These are phyloP conservation scores for Artomyces pyxidatus DNA, from an alignment of 768 basidiomycete genomes.

Conservation along the genomic window DNA sequence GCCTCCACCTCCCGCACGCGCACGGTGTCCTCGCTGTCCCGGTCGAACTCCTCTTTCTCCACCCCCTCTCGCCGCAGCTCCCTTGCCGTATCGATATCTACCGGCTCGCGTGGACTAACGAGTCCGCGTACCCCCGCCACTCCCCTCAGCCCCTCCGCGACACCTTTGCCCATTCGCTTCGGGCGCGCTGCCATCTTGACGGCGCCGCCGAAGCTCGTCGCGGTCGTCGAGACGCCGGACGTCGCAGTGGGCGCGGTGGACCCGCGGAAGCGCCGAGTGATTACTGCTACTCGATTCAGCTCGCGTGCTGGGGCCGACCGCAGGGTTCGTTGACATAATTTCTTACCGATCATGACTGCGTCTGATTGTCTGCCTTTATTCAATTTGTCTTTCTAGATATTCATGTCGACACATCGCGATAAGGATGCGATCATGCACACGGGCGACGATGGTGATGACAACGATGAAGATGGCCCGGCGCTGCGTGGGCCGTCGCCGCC, in stretches of 20 bases:
- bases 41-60: constrained; percentile 42
- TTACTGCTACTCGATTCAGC: constrained; percentile 84
- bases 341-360: neutral
- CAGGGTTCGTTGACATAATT: constrained; percentile 41
- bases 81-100: constrained; percentile 16
- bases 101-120: constrained; percentile 8
- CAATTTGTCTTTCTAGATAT: constrained; percentile 52
- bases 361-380: constrained; percentile 2
- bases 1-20: constrained; percentile 27
- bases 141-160: constrained; percentile 34
- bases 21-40: constrained; percentile 42
- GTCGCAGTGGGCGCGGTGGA: constrained; percentile 88
- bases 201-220: constrained; percentile 77
- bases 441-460: constrained; percentile 20
- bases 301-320: constrained; percentile 75
- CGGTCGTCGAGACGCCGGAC: constrained; percentile 80
- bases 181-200: constrained; percentile 72
- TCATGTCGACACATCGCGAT: constrained; percentile 76
- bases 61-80: constrained; percentile 35
- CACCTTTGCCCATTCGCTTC: constrained; percentile 38
- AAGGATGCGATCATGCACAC: constrained; percentile 26
- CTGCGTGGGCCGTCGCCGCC: constrained; percentile 19
- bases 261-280: constrained; percentile 72
- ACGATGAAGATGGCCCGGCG: constrained; percentile 13
- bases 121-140: constrained; percentile 42